Evolutionary conservation across 805 yeast genomes (phyloP), one percentile per base, ranked within the genome.

Genomic region (Nakazawaea molendinolei): DNA sequence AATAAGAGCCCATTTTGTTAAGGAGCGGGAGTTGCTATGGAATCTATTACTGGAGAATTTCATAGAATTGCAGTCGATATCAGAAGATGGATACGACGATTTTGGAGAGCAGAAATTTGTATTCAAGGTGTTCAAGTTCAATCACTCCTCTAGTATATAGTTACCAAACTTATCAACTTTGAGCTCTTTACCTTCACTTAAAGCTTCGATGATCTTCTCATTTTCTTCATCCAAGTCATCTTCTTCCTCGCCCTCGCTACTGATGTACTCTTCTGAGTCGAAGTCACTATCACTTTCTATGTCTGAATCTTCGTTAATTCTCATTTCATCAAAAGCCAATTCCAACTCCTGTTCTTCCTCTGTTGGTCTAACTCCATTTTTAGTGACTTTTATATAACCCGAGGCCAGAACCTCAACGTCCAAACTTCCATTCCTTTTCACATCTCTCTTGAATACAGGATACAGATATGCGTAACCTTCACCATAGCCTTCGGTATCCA

Each of bases 391-490:
- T 15, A 63, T 61, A 50, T 71, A 86, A 1, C 99, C 99, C 1
- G 95, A 86, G 1, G 98, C 98, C 49, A 82, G 80, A 2, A 92
- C 94, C 44, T 79, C 76, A n/a, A 76, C 70, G 61, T 92, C 99
- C 46, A 92, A 67, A 41, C 73, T 72, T 28, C 72, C 81, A 5
- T 58, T 61, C 53, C 97, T 71, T 42, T 64, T 42, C 5, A 90
- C 79, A 52, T 90, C 96, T 48, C 90, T 68, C 25, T 65, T 63
- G 61, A 90, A 86, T 33, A 69, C 73, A 1, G 98, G 98, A 51
- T 79, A 85, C 8, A 82, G 76, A 49, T 76, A 72, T 51, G 69
- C 76, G 56, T 63, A 84, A 17, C 92, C 94, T 12, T 81, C 87
- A 17, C 95, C 95, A 51, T 55, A 84, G 2, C 94, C 94, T 36